Base-by-base conservation (phyloP, 139 green algal genomes). In the Gonium pectorale region DNA sequence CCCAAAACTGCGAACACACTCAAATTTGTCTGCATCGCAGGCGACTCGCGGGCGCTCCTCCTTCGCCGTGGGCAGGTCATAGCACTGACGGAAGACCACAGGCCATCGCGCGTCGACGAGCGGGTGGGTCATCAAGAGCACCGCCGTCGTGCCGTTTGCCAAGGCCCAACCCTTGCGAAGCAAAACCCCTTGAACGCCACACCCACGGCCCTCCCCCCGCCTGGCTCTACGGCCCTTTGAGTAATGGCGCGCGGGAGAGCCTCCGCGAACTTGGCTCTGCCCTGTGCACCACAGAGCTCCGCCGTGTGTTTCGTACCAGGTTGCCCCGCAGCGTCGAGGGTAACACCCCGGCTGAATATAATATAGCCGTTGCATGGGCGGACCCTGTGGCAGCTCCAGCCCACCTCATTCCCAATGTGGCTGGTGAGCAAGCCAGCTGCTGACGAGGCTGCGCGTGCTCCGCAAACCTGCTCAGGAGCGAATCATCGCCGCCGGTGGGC, bases 41-140 rank as follows among this genome's bases (percentile, higher is more conserved):
- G 92, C 26, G 92, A 95, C 78, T 93, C 83, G 6, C 67, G 92
- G 0, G 88, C 86, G 38, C 77, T 95, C 5, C 38, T 95, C 5
- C 80, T 80, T 24, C 81, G 88, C 24, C 67, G 43, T 26, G 91
- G 91, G 49, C 54, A 63, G 22, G 80, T 68, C 0, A 21, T 89
- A 8, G 52, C 74, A 4, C 52, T 93, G 31, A 93, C 92, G 2
- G 40, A 83, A 5, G 93, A 96, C 73, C 93, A 96, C 79, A 92
- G 90, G 46, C 90, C 93, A 6, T 87, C 89, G 67, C 64, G 89
- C 2, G 37, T 67, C 26, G 90, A 95, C 67, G 93, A 95, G 79
- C 69, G 71, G 79, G 88, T 85, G 73, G 33, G 64, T 66, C 2
- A 67, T 43, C 62, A 21, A 43, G n/a, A 68, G 7, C 17, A 33